phyloP scores from a whole-genome alignment of 2,329 filamentous ascomycete genomes.

The Orbilia brochopaga region DNA sequence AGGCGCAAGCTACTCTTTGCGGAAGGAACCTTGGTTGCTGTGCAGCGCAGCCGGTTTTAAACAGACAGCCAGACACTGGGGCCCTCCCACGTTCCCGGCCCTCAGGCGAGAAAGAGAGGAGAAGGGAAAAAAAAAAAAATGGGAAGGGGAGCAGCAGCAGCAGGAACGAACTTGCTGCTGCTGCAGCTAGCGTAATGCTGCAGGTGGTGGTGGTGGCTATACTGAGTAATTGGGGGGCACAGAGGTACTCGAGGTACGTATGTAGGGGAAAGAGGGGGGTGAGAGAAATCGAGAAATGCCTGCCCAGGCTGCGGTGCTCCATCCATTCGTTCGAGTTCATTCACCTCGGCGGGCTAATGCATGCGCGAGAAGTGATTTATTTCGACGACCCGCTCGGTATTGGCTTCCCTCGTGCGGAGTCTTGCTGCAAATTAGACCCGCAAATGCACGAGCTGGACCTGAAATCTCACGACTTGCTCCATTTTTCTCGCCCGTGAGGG shows the following conservation, averaged over 20 bases:
- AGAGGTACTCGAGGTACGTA: no score
- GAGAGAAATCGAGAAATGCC: background rate
- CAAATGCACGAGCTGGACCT: conserved; percentile 38
- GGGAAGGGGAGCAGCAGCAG: conserved; percentile 1
- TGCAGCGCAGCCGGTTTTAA: conserved; percentile 25
- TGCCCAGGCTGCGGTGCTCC: background rate
- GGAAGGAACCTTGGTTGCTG: conserved; percentile 43
- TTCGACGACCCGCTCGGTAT: conserved; percentile 13
- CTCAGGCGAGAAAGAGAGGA: background rate
- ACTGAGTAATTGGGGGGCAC: conserved; percentile 42
- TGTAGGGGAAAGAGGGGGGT: conserved; percentile 4
- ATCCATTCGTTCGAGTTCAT: background rate
- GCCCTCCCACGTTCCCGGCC: conserved; percentile 47
- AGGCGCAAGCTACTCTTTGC: conserved; percentile 49
- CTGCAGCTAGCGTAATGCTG: conserved; percentile 31
- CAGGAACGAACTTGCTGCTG: conserved; percentile 13
- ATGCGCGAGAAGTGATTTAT: background rate
- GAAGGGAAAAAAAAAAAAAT: background rate
- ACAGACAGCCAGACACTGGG: conserved; percentile 10
- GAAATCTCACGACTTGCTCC: conserved; percentile 40
- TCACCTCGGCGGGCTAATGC: conserved; percentile 15
- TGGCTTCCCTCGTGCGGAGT: conserved; percentile 4
- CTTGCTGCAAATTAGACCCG: conserved; percentile 15
- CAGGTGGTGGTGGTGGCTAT: conserved; percentile 38
- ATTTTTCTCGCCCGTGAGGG: no score